phyloP scores from a whole-genome alignment of 805 yeast species.

The Osmozyma mogii region DNA sequence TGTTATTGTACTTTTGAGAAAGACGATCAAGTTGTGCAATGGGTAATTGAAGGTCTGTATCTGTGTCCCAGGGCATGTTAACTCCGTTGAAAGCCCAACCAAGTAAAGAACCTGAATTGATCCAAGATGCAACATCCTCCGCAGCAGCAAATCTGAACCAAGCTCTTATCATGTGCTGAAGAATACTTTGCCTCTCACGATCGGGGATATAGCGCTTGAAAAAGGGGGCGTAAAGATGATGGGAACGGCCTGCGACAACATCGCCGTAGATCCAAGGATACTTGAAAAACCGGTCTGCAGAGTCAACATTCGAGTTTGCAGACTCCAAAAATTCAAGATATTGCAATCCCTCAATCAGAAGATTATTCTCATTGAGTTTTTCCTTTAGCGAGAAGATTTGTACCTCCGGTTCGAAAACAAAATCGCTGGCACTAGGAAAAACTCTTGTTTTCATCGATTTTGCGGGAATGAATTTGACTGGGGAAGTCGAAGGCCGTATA shows the following conservation, averaged over 20 bases:
- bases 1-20: conserved; percentile 8
- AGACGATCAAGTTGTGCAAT: conserved; percentile 11
- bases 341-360: conserved; percentile 13
- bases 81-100: conserved; percentile 15
- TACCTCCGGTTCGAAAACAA: conserved; percentile 22
- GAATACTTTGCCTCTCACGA: conserved; percentile 28
- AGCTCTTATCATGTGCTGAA: conserved; percentile 29
- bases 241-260: conserved; percentile 25
- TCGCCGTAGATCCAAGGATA: conserved; percentile 34
- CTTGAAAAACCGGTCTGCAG: conserved; percentile 26
- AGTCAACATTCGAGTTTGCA: conserved; percentile 14
- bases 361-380: conserved; percentile 7
- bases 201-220: conserved; percentile 28
- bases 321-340: conserved; percentile 24
- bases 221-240: conserved; percentile 38
- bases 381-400: conserved; percentile 19
- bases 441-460: too few relatives aligned
- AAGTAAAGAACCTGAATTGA: conserved; percentile 20
- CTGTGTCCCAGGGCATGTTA: conserved; percentile 16
- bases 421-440: conserved; percentile 11
- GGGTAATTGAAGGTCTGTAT: conserved; percentile 13
- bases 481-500: too few relatives aligned
- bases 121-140: conserved; percentile 19
- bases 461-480: not conserved
- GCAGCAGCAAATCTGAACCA: conserved; percentile 32